Conservation (phyloP, 2,329 filamentous ascomycete genomes). For the Claviceps paspali region DNA sequence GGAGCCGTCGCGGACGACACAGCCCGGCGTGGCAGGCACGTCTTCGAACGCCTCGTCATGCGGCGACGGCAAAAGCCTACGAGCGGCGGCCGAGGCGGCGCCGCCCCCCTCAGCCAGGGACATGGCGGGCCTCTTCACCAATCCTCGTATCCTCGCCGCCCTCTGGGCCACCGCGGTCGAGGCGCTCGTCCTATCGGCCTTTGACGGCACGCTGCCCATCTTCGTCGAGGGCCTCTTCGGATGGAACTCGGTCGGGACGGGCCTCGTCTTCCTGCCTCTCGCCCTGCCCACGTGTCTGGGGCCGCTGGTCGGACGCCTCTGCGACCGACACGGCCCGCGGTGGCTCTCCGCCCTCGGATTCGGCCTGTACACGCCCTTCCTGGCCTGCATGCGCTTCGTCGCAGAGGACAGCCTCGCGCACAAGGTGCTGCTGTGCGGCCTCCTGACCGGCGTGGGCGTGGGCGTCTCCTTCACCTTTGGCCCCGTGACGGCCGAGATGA, state of each 20-base stretch:
- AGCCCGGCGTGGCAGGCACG: too few relatives aligned
- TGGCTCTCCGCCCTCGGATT: constrained; percentile 20
- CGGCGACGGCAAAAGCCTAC: background rate
- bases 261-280: constrained; percentile 20
- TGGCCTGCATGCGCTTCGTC: constrained; percentile 19
- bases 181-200: constrained; percentile 16
- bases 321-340: constrained; percentile 20
- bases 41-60: too few relatives aligned
- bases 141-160: constrained; percentile 18
- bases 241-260: constrained; percentile 19
- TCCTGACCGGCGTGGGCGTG: constrained; percentile 17
- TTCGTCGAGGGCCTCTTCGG: constrained; percentile 15
- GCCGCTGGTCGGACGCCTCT: constrained; percentile 15
- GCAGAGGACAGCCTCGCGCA: constrained; percentile 14
- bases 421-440: constrained; percentile 18
- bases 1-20: background rate
- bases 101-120: constrained; percentile 3
- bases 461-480: constrained; percentile 17
- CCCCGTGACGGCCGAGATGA: constrained; percentile 22
- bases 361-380: constrained; percentile 18
- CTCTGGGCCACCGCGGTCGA: constrained; percentile 21
- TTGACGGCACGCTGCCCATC: constrained; percentile 20
- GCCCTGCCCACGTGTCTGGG: constrained; percentile 17
- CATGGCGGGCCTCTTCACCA: constrained; percentile 14
- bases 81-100: too few relatives aligned